These are phyloP conservation scores for Dalbergia cochinchinensis DNA, from an alignment of 306 rosid species.

Conservation along the genomic window DNA sequence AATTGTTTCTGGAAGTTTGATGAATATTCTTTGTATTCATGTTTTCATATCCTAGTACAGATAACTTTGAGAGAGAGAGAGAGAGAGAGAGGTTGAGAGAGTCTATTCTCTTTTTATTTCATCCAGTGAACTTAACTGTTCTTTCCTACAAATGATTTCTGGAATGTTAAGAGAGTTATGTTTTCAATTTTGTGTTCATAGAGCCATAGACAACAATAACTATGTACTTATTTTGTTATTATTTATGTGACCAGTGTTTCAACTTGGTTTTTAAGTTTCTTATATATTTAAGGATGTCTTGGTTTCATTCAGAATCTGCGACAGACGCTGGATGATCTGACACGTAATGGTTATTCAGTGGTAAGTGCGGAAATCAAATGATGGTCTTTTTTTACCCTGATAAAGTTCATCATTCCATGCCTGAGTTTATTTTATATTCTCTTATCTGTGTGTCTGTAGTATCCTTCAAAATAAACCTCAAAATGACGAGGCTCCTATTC, in stretches of 20 bases:
- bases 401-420: conserved; percentile 23
- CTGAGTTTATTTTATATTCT: not conserved
- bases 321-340: conserved; percentile 91
- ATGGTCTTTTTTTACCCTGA: not conserved
- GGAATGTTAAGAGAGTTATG: too few species aligned
- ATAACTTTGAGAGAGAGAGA: not conserved
- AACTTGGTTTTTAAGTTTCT: too few species aligned
- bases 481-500: not conserved
- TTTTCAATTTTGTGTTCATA: not conserved
- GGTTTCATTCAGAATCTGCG: conserved; percentile 82
- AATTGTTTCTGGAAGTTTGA: not conserved
- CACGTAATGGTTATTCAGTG: conserved; percentile 90
- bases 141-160: too few species aligned
- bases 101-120: not conserved
- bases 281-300: conserved; percentile 33
- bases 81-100: too few species aligned
- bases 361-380: conserved; percentile 59
- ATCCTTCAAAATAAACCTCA: too few species aligned
- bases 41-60: too few species aligned
- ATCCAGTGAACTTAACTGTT: not conserved
- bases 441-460: too few species aligned
- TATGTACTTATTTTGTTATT: conserved; percentile 1
- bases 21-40: not conserved
- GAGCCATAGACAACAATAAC: not conserved
- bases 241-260: not conserved